Evolutionary conservation across 2,329 filamentous ascomycete species (phyloP).

Genomic region (Sphaerulina musiva): DNA sequence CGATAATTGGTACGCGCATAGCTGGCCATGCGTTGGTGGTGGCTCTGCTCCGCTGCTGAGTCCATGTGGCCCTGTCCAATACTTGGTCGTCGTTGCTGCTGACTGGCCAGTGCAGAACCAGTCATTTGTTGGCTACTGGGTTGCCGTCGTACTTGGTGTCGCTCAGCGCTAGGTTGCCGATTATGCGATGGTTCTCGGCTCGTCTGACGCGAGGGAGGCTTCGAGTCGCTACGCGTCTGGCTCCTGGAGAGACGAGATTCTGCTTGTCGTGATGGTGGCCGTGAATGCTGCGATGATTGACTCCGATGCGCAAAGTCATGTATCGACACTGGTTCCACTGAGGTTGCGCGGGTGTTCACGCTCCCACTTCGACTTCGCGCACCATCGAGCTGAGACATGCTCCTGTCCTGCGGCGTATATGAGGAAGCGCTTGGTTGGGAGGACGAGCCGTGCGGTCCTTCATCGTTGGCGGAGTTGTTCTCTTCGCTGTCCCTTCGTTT

Average conservation of each 20-base stretch:
- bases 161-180: conserved; percentile 30
- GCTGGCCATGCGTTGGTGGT: conserved; percentile 35
- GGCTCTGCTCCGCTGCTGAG: conserved; percentile 28
- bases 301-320: conserved; percentile 32
- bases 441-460: conserved; percentile 26
- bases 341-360: conserved; percentile 29
- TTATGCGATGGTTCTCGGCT: conserved; percentile 26
- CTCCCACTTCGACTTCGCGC: conserved; percentile 29
- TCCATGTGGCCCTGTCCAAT: conserved; percentile 23
- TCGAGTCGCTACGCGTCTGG: conserved; percentile 25
- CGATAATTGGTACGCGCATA: conserved; percentile 41
- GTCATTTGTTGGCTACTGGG: conserved; percentile 22
- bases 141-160: conserved; percentile 21
- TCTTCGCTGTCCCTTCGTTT: conserved; percentile 53
- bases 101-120: conserved; percentile 1
- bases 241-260: conserved; percentile 24
- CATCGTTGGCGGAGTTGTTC: conserved; percentile 37
- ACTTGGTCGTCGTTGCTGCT: conserved; percentile 22
- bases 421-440: conserved; percentile 26
- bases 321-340: conserved; percentile 32
- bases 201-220: conserved; percentile 28
- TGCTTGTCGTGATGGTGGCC: conserved; percentile 26
- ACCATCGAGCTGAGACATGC: conserved; percentile 21
- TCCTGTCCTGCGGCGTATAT: conserved; percentile 27
- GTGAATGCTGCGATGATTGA: conserved; percentile 22